A percentile compares a stretch with the other conserved stretches of the same genome.
Conservation (phyloP, 2,329 filamentous ascomycete genomes). For the Fusarium sublunatum region DNA sequence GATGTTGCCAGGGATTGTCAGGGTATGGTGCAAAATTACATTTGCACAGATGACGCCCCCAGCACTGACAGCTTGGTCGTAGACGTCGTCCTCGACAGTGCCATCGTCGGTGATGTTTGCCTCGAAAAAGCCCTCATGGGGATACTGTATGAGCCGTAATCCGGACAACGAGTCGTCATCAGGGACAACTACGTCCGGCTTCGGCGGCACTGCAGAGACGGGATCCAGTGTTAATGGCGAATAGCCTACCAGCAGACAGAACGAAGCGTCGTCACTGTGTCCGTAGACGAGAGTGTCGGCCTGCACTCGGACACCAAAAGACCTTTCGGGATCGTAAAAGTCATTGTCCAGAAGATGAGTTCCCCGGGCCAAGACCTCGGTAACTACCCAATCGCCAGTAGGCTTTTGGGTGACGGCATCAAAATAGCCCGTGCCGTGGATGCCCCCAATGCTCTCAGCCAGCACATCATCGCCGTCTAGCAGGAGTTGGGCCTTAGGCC, state of each 20-base stretch:
- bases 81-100: too few species aligned
- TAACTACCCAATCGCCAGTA: neutral
- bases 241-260: neutral
- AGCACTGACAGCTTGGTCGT: too few species aligned
- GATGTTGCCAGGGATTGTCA: neutral
- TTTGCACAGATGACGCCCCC: too few species aligned
- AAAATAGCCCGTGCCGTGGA: neutral
- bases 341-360: neutral
- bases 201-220: neutral
- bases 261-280: neutral
- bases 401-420: accelerated
- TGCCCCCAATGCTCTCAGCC: accelerated
- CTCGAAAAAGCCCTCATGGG: neutral
- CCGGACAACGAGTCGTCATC: neutral
- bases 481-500: neutral
- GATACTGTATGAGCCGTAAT: neutral
- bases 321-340: neutral
- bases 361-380: neutral
- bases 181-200: neutral
- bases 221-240: neutral
- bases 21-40: neutral
- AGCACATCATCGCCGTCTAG: neutral
- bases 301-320: neutral
- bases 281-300: neutral
- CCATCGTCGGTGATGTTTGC: neutral